Base-by-base conservation (phyloP, 139 green algal species). In the Nannochloris sp. region DNA sequence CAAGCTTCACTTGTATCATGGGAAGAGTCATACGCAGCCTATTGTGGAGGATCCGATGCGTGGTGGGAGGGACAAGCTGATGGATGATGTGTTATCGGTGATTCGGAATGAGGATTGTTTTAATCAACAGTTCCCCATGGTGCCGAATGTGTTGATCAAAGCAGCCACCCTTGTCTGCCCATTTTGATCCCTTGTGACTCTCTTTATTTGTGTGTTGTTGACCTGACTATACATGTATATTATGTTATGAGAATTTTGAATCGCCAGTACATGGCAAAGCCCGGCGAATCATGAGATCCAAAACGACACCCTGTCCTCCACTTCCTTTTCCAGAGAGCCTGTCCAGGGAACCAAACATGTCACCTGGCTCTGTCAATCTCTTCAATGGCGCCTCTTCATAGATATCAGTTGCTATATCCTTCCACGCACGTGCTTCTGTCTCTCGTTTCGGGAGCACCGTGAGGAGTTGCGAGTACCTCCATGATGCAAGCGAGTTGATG, bases 391-490 rank as follows among this genome's bases (percentile, higher is more conserved):
- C 58, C 13, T 58, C 62, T 17, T 57, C 66, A 55, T 63, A 72
- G 30, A 80, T 37, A 4, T 28, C 43, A 17, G 37, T 20, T 23
- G 62, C 77, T 33, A 70, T 55, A 13, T 31, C 48, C 17, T 57
- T 45, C 75, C 72, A 82, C 31, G 56, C 25, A 2, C 16, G 36
- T 46, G 49, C 53, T 59, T 78, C 72, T 57, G 53, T 74, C 59
- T 60, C 59, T 61, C 86, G 67, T 16, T 78, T 80, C 1, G 85
- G 85, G 68, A 93, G 49, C 30, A 70, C 81, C 6, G 70, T 81
- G 45, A 94, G 76, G 70, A 94, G 74, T 75, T 93, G 86, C 29
- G 70, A 67, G 46, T 81, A 85, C 2, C 80, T 80, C 87, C 87
- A 94, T 16, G 67, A 63, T 25, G 83, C 55, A 70, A 83, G 31